phyloP scores from a whole-genome alignment of 176 grass and related monocot genomes.

The Chrysopogon serrulatus region DNA sequence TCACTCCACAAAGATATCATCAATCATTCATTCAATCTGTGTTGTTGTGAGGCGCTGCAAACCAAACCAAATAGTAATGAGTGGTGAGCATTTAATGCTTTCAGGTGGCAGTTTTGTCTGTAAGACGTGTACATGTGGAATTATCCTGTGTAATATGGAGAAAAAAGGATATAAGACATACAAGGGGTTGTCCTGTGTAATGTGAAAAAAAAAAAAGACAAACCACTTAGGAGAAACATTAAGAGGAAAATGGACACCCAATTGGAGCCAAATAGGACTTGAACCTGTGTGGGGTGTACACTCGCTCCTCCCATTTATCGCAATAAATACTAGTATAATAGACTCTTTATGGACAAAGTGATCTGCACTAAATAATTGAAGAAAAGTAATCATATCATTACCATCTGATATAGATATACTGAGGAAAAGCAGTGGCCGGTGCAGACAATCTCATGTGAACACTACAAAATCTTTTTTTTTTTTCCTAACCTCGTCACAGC shows the following conservation, averaged over 20 bases:
- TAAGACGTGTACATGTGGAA: not conserved
- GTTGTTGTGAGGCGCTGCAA: no score
- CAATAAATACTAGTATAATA: no score
- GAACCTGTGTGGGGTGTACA: not conserved
- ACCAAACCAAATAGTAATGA: not conserved
- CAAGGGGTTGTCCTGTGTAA: not conserved
- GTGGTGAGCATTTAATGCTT: not conserved
- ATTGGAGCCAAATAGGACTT: not conserved
- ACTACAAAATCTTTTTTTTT: not conserved
- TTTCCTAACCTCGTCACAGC: not conserved
- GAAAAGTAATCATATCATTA: not conserved
- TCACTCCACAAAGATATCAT: no score
- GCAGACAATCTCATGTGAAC: conserved; percentile 2
- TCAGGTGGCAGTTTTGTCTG: not conserved
- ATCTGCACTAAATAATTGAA: not conserved
- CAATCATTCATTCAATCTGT: no score
- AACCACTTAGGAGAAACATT: not conserved
- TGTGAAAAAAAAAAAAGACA: not conserved
- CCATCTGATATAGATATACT: not conserved
- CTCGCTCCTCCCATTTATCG: not conserved
- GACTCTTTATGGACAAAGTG: no score
- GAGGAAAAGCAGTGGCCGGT: not conserved
- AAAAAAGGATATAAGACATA: no score
- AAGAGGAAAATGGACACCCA: not conserved
- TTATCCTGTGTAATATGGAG: no score